Conservation (phyloP, 768 basidiomycete genomes). For the Calocera viscosa region DNA sequence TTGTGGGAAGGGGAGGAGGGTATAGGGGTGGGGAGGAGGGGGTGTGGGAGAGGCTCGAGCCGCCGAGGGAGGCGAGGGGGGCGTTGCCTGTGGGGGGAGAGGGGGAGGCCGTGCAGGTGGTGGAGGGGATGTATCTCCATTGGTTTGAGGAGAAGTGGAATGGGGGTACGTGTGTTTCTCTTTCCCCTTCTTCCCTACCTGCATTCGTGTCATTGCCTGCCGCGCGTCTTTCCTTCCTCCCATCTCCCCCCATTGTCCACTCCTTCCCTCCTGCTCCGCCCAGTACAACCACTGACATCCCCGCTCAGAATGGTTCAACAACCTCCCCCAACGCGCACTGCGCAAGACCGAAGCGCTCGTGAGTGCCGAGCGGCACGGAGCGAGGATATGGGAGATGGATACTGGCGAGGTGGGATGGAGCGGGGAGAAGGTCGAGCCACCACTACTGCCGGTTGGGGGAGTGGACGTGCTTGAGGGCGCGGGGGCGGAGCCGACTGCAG, state of each 20-base stretch:
- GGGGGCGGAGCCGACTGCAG: too few species aligned
- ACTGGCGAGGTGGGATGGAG: not conserved
- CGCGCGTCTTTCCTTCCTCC: not conserved
- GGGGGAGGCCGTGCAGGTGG: not conserved
- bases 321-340: not conserved
- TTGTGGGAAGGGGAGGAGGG: slow-evolving; percentile 3
- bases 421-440: not conserved
- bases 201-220: not conserved
- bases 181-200: not conserved
- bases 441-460: too few species aligned
- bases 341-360: not conserved
- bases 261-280: not conserved
- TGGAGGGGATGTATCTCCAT: slow-evolving; percentile 3
- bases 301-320: slow-evolving; percentile 3
- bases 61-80: not conserved
- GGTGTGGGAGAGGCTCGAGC: slow-evolving; percentile 5
- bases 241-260: not conserved
- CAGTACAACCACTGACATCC: not conserved
- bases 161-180: not conserved
- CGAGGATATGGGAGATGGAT: slow-evolving; percentile 7
- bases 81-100: not conserved
- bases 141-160: slow-evolving; percentile 10
- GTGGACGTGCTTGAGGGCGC: too few species aligned
- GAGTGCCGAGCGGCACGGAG: not conserved
- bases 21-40: slow-evolving; percentile 8